Percentiles rank a stretch among this genome's conserved stretches.
phyloP scores from a whole-genome alignment of 768 basidiomycete species.

The Xerocomellus amylosporus region DNA sequence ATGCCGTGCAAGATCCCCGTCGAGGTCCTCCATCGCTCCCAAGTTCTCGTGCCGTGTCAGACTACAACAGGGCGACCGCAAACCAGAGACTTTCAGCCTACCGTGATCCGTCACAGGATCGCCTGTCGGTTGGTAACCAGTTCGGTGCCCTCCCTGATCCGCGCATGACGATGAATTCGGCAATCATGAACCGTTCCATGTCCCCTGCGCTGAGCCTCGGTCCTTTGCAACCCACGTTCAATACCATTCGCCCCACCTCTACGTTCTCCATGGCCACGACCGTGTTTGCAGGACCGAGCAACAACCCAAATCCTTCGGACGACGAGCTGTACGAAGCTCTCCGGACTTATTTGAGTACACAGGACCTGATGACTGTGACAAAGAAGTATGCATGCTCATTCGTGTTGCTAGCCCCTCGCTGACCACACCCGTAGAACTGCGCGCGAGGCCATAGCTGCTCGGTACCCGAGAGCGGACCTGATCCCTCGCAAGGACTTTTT shows the following conservation, averaged over 20 bases:
- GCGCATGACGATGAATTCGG: constrained; percentile 46
- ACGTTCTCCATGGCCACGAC: constrained; percentile 63
- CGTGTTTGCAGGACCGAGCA: constrained; percentile 48
- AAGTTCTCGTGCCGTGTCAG: constrained; percentile 32
- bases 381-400: constrained; percentile 48
- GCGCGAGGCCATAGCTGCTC: constrained; percentile 57
- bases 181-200: constrained; percentile 39
- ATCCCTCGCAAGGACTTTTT: constrained; percentile 55
- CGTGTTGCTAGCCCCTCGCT: not conserved
- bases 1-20: constrained; percentile 35
- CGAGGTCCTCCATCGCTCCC: constrained; percentile 28
- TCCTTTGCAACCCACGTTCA: constrained; percentile 33
- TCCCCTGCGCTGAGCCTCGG: constrained; percentile 31
- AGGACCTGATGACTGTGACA: constrained; percentile 71
- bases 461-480: constrained; percentile 69
- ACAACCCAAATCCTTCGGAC: constrained; percentile 55
- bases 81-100: constrained; percentile 26
- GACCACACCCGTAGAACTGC: constrained; percentile 43
- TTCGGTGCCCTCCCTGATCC: constrained; percentile 40
- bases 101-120: constrained; percentile 39
- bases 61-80: constrained; percentile 28
- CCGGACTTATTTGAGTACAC: constrained; percentile 56
- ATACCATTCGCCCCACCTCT: constrained; percentile 45
- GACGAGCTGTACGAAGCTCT: constrained; percentile 58
- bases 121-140: constrained; percentile 31